A percentile compares a stretch with the other conserved stretches of the same genome.
Conservation (phyloP, 2,329 filamentous ascomycete genomes). For the Pyrenochaeta sp. region DNA sequence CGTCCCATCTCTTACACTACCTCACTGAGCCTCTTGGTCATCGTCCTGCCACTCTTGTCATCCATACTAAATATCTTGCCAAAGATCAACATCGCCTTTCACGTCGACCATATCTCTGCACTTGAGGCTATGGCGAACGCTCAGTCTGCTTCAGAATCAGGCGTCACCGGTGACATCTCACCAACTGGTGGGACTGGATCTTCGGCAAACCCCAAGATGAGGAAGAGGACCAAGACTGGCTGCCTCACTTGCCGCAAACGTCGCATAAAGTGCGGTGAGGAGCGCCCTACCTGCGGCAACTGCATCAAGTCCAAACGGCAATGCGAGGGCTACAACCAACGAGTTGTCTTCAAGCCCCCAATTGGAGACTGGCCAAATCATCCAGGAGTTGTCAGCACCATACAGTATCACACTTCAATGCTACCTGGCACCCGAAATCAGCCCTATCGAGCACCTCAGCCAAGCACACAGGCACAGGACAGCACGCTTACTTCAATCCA, state of each 20-base stretch:
- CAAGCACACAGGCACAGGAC: slow-evolving; percentile 28
- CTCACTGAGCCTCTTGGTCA: neutral
- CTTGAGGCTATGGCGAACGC: slow-evolving; percentile 32
- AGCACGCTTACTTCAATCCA: slow-evolving; percentile 35
- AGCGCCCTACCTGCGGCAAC: slow-evolving; percentile 81
- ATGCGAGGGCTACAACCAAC: slow-evolving; percentile 85
- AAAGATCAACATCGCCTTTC: slow-evolving; percentile 3
- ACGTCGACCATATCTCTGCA: neutral
- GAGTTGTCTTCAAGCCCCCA: slow-evolving; percentile 81
- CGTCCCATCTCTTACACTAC: neutral
- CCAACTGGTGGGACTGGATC: slow-evolving; percentile 30
- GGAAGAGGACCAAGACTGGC: slow-evolving; percentile 82
- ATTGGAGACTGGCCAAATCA: slow-evolving; percentile 61
- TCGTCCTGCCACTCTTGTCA: neutral
- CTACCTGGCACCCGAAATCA: slow-evolving; percentile 44
- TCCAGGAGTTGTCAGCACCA: slow-evolving; percentile 46
- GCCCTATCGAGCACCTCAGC: slow-evolving; percentile 21
- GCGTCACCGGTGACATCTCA: slow-evolving; percentile 38
- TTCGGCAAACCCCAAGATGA: slow-evolving; percentile 43
- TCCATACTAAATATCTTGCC: slow-evolving; percentile 6
- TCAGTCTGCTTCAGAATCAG: slow-evolving; percentile 26
- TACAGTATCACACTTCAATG: slow-evolving; percentile 50
- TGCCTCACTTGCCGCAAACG: slow-evolving; percentile 93
- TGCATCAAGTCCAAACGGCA: slow-evolving; percentile 85
- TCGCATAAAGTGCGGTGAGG: slow-evolving; percentile 96